Evolutionary conservation across 768 basidiomycete species (phyloP).

Genomic region (Naematelia encephala): DNA sequence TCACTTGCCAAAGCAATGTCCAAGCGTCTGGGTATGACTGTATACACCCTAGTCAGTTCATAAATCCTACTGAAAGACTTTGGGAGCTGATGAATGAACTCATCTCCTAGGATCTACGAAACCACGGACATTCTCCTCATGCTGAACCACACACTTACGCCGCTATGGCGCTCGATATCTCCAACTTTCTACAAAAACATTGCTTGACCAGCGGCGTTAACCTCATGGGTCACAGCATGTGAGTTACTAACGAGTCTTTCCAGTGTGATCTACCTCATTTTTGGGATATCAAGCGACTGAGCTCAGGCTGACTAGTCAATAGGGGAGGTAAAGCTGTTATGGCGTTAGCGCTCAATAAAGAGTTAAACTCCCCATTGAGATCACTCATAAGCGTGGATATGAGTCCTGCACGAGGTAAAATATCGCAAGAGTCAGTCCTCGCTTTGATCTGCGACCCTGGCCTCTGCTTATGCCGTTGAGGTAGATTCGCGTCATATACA

Average conservation of each 20-base stretch:
- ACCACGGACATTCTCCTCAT: constrained; percentile 82
- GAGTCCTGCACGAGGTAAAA: constrained; percentile 61
- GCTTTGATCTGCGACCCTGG: neutral
- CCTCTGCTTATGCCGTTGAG: neutral
- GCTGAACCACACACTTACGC: constrained; percentile 67
- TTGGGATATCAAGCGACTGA: neutral
- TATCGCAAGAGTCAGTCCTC: constrained; percentile 59
- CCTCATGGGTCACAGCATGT: constrained; percentile 89
- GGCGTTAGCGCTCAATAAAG: constrained; percentile 46
- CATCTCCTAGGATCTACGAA: constrained; percentile 71
- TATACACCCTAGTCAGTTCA: constrained; percentile 67
- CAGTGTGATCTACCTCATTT: neutral
- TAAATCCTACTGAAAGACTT: neutral
- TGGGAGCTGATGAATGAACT: neutral
- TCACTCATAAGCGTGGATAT: constrained; percentile 71
- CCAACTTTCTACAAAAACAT: constrained; percentile 62
- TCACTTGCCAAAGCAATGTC: constrained; percentile 73
- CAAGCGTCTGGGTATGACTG: constrained; percentile 62
- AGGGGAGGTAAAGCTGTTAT: constrained; percentile 70
- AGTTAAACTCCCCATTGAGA: constrained; percentile 40
- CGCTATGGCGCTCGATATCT: constrained; percentile 75
- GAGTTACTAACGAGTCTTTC: no score
- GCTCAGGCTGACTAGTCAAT: constrained; percentile 4
- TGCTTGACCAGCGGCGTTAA: constrained; percentile 58
- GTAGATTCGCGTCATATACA: constrained; percentile 61